A percentile compares a stretch with the other conserved stretches of the same genome.
Evolutionary conservation across 257 asterid species (phyloP).

Genomic region (Solanum lignicaule): DNA sequence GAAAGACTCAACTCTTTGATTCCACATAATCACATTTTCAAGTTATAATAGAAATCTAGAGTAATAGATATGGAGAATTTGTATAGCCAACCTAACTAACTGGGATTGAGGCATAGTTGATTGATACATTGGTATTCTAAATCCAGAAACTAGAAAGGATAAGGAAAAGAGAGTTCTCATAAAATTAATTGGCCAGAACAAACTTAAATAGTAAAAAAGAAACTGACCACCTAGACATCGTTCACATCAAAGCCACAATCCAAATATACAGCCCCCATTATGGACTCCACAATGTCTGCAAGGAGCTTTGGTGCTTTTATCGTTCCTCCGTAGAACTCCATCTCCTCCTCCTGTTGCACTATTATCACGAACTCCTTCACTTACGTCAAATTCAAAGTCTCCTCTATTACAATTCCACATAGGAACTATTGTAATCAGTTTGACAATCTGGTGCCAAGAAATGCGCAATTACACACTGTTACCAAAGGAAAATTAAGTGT

Average conservation of each 20-base stretch:
- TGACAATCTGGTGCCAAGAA: not conserved
- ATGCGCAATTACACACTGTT: not conserved
- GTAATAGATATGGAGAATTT: not conserved
- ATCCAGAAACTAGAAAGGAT: not conserved
- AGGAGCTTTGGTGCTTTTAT: slow-evolving; percentile 73
- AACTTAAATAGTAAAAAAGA: not conserved
- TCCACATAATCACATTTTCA: not conserved
- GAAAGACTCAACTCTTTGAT: not conserved
- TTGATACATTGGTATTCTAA: not conserved
- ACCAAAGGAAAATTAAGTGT: not conserved
- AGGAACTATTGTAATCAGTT: not conserved
- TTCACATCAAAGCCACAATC: slow-evolving; percentile 25
- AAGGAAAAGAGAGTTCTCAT: not conserved
- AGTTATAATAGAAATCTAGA: not conserved
- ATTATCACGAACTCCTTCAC: slow-evolving; percentile 45
- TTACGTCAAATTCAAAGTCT: slow-evolving; percentile 15
- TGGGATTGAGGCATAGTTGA: not conserved
- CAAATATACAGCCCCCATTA: slow-evolving; percentile 56
- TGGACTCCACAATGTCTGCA: slow-evolving; percentile 71
- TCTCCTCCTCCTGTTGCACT: slow-evolving; percentile 36
- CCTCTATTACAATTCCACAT: not conserved
- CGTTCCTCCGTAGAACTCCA: slow-evolving; percentile 55
- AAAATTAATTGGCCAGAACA: not conserved
- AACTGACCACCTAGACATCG: slow-evolving; percentile 22
- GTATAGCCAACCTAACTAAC: not conserved